Evolutionary conservation across 2,329 filamentous ascomycete genomes (phyloP).

Genomic region (Myriosclerotinia duriaeana): DNA sequence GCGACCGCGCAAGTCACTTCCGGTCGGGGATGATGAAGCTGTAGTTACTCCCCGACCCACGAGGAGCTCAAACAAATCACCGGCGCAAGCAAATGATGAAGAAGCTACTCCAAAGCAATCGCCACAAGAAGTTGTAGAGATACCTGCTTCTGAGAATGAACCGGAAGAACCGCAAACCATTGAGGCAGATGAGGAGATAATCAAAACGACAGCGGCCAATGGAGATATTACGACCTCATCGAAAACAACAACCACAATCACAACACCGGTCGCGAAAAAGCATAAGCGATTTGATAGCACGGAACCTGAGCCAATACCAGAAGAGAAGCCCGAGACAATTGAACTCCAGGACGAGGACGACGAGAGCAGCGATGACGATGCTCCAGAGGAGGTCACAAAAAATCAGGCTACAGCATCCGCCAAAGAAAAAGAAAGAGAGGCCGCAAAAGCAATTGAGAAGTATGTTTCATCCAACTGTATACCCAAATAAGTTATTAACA

Average conservation of each 20-base stretch:
- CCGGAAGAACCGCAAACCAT: conserved; percentile 5
- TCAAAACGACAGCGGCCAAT: background rate
- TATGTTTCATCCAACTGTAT: conserved; percentile 25
- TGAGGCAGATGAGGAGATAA: background rate
- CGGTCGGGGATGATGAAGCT: conserved; percentile 21
- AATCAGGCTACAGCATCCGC: conserved; percentile 33
- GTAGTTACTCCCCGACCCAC: conserved; percentile 24
- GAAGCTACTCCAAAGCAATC: conserved; percentile 21
- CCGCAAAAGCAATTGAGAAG: conserved; percentile 37
- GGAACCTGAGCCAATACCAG: conserved; percentile 27
- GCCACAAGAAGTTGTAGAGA: conserved; percentile 33
- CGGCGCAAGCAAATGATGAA: conserved; percentile 31
- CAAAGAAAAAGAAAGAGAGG: conserved; percentile 31
- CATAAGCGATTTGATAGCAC: conserved; percentile 36
- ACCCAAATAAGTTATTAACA: conserved; percentile 20
- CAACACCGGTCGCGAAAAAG: conserved; percentile 21
- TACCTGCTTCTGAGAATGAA: conserved; percentile 27
- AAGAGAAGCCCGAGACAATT: conserved; percentile 1
- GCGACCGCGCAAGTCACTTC: conserved; percentile 17
- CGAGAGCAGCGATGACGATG: conserved; percentile 38
- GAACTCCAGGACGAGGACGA: conserved; percentile 23
- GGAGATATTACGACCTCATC: conserved; percentile 1
- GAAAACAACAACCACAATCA: background rate
- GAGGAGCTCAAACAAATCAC: conserved; percentile 35
- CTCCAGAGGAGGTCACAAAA: conserved; percentile 37